Evolutionary conservation across 2,329 filamentous ascomycete genomes (phyloP).

Genomic region (Fusarium fracticaudum): DNA sequence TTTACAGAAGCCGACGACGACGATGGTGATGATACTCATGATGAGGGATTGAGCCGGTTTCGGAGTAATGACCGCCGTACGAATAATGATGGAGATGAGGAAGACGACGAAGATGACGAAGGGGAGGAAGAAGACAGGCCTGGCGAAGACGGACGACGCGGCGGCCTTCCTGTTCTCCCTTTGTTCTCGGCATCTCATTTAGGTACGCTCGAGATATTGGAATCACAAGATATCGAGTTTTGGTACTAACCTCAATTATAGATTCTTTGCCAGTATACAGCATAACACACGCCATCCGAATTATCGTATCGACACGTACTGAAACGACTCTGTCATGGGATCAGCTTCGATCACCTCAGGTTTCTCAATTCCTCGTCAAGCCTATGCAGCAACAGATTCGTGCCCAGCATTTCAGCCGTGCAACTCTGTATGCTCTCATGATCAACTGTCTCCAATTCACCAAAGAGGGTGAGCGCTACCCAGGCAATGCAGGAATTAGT

Average conservation of each 20-base stretch:
- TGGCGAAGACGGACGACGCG: constrained; percentile 43
- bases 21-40: constrained; percentile 53
- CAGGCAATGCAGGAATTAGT: constrained; percentile 85
- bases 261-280: constrained; percentile 90
- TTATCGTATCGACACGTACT: constrained; percentile 83
- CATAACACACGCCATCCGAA: constrained; percentile 88
- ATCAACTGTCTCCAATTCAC: constrained; percentile 93
- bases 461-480: constrained; percentile 84
- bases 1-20: constrained; percentile 72
- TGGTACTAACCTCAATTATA: constrained; percentile 48
- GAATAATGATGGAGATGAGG: constrained; percentile 57
- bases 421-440: constrained; percentile 88
- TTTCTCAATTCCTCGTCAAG: constrained; percentile 95
- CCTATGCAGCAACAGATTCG: constrained; percentile 93
- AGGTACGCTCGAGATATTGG: constrained; percentile 57
- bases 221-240: not conserved
- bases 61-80: constrained; percentile 37
- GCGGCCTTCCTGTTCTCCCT: constrained; percentile 65
- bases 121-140: constrained; percentile 54
- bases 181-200: constrained; percentile 84
- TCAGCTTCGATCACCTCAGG: constrained; percentile 92
- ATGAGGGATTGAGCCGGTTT: constrained; percentile 45
- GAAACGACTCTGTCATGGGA: constrained; percentile 96
- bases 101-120: constrained; percentile 57
- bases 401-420: constrained; percentile 82